phyloP scores from a whole-genome alignment of 345 rosid genomes.

The Heritiera littoralis region DNA sequence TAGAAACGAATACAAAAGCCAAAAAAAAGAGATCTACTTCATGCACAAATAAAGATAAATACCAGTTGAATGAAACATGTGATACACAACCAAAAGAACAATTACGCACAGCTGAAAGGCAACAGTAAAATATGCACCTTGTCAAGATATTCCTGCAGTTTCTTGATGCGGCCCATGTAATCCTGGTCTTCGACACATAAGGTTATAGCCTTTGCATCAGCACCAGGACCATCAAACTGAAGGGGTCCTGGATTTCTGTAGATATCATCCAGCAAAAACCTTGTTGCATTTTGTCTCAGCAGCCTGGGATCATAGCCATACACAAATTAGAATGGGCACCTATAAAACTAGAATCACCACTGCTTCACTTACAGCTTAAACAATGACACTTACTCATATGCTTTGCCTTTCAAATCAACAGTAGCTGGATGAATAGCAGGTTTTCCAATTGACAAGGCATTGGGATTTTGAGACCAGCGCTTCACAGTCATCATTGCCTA shows the following conservation, averaged over 20 bases:
- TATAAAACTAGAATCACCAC: neutral
- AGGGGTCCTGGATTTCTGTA: conserved; percentile 99
- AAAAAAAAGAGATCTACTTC: neutral
- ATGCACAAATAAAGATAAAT: neutral
- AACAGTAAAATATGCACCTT: conserved; percentile 45
- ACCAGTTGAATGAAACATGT: neutral
- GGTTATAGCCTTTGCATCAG: conserved; percentile 81
- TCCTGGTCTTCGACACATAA: conserved; percentile 96
- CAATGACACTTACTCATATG: conserved; percentile 70
- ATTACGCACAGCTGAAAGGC: neutral
- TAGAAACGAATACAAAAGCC: neutral
- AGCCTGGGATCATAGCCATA: conserved; percentile 47
- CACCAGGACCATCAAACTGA: conserved; percentile 96
- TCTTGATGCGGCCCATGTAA: conserved; percentile 99
- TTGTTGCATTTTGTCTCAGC: conserved; percentile 68
- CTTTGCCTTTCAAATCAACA: conserved; percentile 94
- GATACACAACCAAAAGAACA: neutral
- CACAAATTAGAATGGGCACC: neutral
- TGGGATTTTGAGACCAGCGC: conserved; percentile 85
- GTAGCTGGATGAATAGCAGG: conserved; percentile 97
- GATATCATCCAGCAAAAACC: conserved; percentile 80
- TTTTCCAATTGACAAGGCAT: conserved; percentile 71
- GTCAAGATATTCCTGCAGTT: conserved; percentile 84
- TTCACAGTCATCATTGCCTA: conserved; percentile 96
- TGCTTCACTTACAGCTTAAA: conserved; percentile 1